Percentiles rank a stretch among this genome's conserved stretches.
These are phyloP conservation scores for Apiospora sp. DNA, from an alignment of 2,329 filamentous ascomycete genomes.

Conservation along the genomic window DNA sequence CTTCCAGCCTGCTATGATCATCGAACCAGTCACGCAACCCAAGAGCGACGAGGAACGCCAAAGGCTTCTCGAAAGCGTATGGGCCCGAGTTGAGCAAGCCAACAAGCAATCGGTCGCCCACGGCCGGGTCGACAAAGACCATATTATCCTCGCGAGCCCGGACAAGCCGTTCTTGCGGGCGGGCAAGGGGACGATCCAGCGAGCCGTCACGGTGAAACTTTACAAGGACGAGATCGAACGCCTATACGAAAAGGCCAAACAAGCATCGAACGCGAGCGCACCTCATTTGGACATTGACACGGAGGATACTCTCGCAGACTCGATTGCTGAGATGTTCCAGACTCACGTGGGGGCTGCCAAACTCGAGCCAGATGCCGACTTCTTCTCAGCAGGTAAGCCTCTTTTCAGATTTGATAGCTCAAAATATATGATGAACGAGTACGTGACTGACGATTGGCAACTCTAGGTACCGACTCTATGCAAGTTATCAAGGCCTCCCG, in stretches of 20 bases:
- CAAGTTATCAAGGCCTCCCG: constrained; percentile 49
- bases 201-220: constrained; percentile 46
- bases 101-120: constrained; percentile 55
- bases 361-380: constrained; percentile 46
- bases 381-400: constrained; percentile 42
- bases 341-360: constrained; percentile 36
- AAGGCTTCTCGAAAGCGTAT: constrained; percentile 51
- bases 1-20: constrained; percentile 56
- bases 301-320: constrained; percentile 39
- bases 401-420: background rate
- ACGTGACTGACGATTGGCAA: background rate
- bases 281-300: constrained; percentile 42
- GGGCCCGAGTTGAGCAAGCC: constrained; percentile 51
- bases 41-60: constrained; percentile 37
- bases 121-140: constrained; percentile 51
- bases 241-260: constrained; percentile 44
- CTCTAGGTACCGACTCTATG: constrained; percentile 46
- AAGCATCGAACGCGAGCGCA: constrained; percentile 32
- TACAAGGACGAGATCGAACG: constrained; percentile 54
- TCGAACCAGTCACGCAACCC: constrained; percentile 51
- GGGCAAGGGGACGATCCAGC: constrained; percentile 56
- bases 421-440: no score
- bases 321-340: constrained; percentile 43
- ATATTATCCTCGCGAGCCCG: constrained; percentile 49
- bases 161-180: constrained; percentile 53